Conservation (phyloP, 257 asterid genomes). For the Sherardia arvensis region DNA sequence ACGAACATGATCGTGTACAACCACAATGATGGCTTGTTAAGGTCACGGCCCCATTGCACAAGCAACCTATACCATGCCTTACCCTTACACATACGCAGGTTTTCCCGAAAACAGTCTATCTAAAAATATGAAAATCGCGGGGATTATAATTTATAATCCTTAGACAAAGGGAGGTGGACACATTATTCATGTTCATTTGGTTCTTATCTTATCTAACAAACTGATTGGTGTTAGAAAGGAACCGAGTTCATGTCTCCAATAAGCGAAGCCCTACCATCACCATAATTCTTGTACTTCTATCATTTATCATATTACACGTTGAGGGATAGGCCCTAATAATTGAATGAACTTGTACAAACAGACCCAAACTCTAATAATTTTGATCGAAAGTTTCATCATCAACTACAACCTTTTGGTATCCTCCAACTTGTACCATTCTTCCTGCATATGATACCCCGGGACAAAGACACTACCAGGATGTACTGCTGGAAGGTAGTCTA, state of each 20-base stretch:
- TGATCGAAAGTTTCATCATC: background rate
- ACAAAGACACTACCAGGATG: background rate
- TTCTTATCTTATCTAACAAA: background rate
- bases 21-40: constrained; percentile 10
- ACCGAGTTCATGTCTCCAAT: constrained; percentile 12
- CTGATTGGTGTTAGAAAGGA: constrained; percentile 1
- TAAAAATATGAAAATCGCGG: no score
- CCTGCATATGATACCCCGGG: background rate
- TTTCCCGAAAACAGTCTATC: background rate
- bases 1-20: background rate
- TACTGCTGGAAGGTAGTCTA: background rate
- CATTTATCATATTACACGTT: background rate
- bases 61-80: background rate
- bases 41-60: constrained; percentile 10
- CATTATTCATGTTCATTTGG: background rate
- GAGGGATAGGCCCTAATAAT: constrained; percentile 1
- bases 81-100: background rate
- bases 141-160: background rate
- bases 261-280: constrained; percentile 2
- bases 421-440: background rate
- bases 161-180: background rate
- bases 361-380: constrained; percentile 3
- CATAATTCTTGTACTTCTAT: background rate
- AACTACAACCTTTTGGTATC: background rate
- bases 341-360: background rate